These are phyloP conservation scores for Lactarius pseudohatsudake DNA, from an alignment of 768 basidiomycete genomes.

Conservation along the genomic window DNA sequence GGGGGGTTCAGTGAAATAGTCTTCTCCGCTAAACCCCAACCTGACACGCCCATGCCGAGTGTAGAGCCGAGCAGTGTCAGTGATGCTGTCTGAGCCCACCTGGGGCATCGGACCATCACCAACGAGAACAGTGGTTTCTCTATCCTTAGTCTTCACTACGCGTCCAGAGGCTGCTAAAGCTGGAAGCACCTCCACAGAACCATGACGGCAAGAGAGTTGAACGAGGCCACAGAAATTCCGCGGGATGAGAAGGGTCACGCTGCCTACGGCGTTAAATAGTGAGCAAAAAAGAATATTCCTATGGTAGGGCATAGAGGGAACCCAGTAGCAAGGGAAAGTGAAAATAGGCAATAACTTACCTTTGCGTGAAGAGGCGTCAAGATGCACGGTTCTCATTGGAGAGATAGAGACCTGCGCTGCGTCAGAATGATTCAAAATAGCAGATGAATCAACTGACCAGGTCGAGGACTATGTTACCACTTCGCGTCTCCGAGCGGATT, in stretches of 20 bases:
- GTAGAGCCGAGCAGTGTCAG: constrained; percentile 20
- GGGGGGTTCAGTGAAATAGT: constrained; percentile 9
- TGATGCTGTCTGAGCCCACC: constrained; percentile 4
- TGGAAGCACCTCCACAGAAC: constrained; percentile 18
- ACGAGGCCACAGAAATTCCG: constrained; percentile 27
- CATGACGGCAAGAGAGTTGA: constrained; percentile 17
- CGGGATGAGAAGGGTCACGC: constrained; percentile 23
- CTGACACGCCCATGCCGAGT: constrained; percentile 23
- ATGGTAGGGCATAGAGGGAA: background rate
- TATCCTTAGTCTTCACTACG: constrained; percentile 12
- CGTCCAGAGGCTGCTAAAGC: constrained; percentile 18
- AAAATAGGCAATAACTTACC: constrained; percentile 10
- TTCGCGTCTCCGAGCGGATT: constrained; percentile 19
- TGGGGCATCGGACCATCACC: constrained; percentile 19
- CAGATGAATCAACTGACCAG: constrained; percentile 13
- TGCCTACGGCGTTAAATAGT: constrained; percentile 9
- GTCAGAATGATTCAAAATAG: background rate
- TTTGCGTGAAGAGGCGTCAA: constrained; percentile 9
- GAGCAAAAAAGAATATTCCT: background rate
- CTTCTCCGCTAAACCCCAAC: constrained; percentile 29
- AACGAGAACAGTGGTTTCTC: constrained; percentile 17
- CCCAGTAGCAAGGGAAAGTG: background rate
- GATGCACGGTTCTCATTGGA: constrained; percentile 15
- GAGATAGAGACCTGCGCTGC: constrained; percentile 18
- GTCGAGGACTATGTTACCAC: constrained; percentile 16